Evolutionary conservation across 164 flowering plant species (phyloP), one percentile per base, ranked within the genome.

Genomic region (Macadamia tetraphylla): DNA sequence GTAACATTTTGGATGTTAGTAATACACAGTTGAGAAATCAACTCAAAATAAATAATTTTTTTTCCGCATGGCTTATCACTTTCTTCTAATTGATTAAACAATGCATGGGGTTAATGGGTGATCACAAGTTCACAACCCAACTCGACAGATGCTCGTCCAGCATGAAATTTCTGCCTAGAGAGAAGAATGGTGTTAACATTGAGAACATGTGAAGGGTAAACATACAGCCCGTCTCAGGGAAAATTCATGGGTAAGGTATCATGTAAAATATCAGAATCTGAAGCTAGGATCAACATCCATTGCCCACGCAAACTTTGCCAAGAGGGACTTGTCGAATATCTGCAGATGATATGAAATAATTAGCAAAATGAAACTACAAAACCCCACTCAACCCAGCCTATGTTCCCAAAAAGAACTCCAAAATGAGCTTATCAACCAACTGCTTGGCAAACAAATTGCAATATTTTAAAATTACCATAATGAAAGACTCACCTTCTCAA

Each of bases 221-320:
- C 40, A 30, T 52, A 10, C n/a, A 14, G 62, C 62, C 48, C 60
- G 66, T 53, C 66, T 42, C 8, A 46, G 55, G 17, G 43, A 62
- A 60, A 55, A 43, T 58, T 42, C n/a, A 32, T 43, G 57, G 29
- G 42, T 51, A 40, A 55, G 58, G 46, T 29, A 35, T 5, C 3
- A 35, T 53, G 65, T 49, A 63, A 40, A 63, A 51, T 53, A 70
- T 90, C 77, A 94, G 82, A 94, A 94, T 86, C 96, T 86, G 93
- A 88, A 94, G 49, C 69, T 72, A 6, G 96, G 96, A 63, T 87
- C 93, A 23, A 86, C 96, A 69, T 94, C 98, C 98, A 94, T 94
- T 56, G 98, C 86, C 98, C 98, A 94, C 18, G 95, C 75, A 74
- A 94, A 94, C 80, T 94, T 94, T 40, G 89, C 94, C 73, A 94